These are phyloP conservation scores for Rhododendron ovatum DNA, from an alignment of 148 eudicot species.

Conservation along the genomic window DNA sequence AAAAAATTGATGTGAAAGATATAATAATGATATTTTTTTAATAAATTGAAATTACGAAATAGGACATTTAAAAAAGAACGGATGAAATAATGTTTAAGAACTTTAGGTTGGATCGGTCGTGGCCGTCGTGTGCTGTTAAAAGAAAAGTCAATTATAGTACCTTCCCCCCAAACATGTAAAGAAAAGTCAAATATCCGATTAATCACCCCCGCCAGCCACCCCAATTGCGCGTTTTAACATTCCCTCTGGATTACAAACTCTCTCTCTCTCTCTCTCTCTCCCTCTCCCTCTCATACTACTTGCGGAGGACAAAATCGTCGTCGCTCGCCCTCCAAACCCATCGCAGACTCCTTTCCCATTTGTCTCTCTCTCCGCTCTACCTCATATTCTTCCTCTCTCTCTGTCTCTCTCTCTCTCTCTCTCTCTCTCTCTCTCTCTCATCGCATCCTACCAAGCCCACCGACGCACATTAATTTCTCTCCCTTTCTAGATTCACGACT, in stretches of 20 bases:
- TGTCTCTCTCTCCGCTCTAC: neutral
- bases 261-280: slow-evolving; percentile 1
- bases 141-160: neutral
- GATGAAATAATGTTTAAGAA: too few species aligned
- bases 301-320: neutral
- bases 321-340: neutral
- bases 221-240: neutral
- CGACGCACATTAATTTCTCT: neutral
- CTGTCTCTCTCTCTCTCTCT: neutral
- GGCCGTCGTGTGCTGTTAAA: neutral
- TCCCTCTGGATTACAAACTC: neutral
- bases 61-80: too few species aligned
- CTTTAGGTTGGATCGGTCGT: too few species aligned
- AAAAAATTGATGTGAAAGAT: too few species aligned
- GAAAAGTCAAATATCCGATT: neutral
- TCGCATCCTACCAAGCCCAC: neutral
- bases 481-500: slow-evolving; percentile 13
- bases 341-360: neutral
- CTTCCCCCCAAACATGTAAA: too few species aligned
- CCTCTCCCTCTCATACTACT: neutral
- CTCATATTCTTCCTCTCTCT: too few species aligned
- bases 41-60: too few species aligned
- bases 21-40: too few species aligned
- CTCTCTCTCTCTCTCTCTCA: neutral
- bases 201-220: neutral